A percentile compares a stretch with the other conserved stretches of the same genome.
Conservation (phyloP, 2,329 filamentous ascomycete species). For the Rhexocercosporidium sp. region DNA sequence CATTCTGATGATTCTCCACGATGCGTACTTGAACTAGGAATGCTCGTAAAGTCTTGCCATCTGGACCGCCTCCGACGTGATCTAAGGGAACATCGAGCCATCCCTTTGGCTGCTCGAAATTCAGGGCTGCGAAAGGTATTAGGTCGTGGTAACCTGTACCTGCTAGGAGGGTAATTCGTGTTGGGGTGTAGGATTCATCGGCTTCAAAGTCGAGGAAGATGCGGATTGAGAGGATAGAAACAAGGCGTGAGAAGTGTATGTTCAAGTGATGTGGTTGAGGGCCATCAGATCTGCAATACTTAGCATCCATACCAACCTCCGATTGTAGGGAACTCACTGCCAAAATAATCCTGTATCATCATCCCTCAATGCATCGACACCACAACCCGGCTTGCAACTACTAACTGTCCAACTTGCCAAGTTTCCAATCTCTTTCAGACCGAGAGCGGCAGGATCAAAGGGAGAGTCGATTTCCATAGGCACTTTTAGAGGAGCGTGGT, state of each 20-base stretch:
- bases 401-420: slow-evolving; percentile 84
- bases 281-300: slow-evolving; percentile 69
- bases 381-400: slow-evolving; percentile 80
- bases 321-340: slow-evolving; percentile 61
- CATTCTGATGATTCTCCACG: slow-evolving; percentile 97
- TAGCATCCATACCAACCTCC: background rate
- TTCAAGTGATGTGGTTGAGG: slow-evolving; percentile 83
- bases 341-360: slow-evolving; percentile 77
- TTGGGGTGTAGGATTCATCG: slow-evolving; percentile 97
- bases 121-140: slow-evolving; percentile 83
- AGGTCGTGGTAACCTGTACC: slow-evolving; percentile 92
- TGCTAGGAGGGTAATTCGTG: slow-evolving; percentile 85
- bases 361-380: slow-evolving; percentile 75
- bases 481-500: slow-evolving; percentile 27
- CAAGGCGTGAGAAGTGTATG: slow-evolving; percentile 84
- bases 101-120: slow-evolving; percentile 78
- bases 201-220: slow-evolving; percentile 89
- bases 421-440: slow-evolving; percentile 84
- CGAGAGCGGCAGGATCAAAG: slow-evolving; percentile 55
- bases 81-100: slow-evolving; percentile 86
- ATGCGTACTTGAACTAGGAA: slow-evolving; percentile 91
- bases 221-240: slow-evolving; percentile 78
- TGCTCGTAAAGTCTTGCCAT: slow-evolving; percentile 78
- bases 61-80: slow-evolving; percentile 61
- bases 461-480: slow-evolving; percentile 43